Base-by-base conservation (phyloP, 345 rosid genomes). In the Clarkia xantiana region DNA sequence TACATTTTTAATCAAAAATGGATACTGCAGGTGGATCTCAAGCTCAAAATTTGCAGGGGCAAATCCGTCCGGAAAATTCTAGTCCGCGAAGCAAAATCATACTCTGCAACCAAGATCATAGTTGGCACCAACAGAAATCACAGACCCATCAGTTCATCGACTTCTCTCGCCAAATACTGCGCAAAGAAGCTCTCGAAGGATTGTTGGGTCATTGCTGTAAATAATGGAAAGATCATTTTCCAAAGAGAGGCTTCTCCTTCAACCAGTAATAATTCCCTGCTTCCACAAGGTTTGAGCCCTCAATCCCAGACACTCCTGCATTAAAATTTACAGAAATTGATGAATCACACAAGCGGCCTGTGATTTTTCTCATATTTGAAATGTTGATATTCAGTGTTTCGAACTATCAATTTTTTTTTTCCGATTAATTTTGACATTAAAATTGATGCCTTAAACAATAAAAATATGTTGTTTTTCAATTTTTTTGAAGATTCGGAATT, bases 31-130 rank as follows among this genome's bases (percentile, higher is more conserved):
- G 94, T 91, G 58, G 90, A 91, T 78, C 81, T 91, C 71, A 91
- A 91, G 84, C 72, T 91, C 44, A 84, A 84, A 75, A 62, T 86
- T 57, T 84, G 96, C 56, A 78, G 93, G 55, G 98, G 98, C 47
- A 13, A 75, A 6, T 84, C 90, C 0, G 59, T 75, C 52, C 63
- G 60, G 18, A 86, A 81, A 67, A 54, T 78, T 48, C 64, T 91
- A 53, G 98, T 82, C 45, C 67, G 76, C 45, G 96, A 91, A 74
- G 95, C 95, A 18, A 76, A 70, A 42, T 72, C 82, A 3, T 81
- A 71, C 40, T 47, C 55, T 52, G 96, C 84, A 6, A 51, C 75
- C 13, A 76, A 74, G 67, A 56, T 91, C 53, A 71, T 91, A 9
- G 82, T 86, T 16, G 98, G 98, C 36, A 50, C 72, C 38, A 69